Base-by-base conservation (phyloP, 805 yeast genomes). In the Yarrowia yakushimensis region DNA sequence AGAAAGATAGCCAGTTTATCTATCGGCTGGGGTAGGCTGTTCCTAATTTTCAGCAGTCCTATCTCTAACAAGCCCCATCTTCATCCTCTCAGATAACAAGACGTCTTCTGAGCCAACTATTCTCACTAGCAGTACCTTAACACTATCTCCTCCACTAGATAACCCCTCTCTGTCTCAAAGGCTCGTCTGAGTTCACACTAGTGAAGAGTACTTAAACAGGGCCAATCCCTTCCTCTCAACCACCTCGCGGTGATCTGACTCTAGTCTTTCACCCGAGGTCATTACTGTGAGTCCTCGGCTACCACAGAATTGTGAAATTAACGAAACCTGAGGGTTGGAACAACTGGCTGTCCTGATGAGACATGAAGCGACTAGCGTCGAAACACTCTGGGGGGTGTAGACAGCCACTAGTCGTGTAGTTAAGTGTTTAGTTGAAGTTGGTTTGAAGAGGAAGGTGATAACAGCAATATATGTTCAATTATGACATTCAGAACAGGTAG, bases 281-380 rank as follows among this genome's bases (percentile, higher is more conserved):
- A 7, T 20, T 34, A 20, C 39, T 34, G 20, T 17, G 39, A n/a
- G 39, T 34, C 39, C 10, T n/a, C 39, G 39, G 39, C 39, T 34
- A 15, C 17, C 10, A 5, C 39, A 17, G 36, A n/a, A n/a, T n/a
- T n/a, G n/a, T 31, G 36, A 31, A 31, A 31, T 17, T 6, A 13
- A 25, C 27, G 39, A 17, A n/a, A n/a, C n/a, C n/a, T n/a, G n/a
- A n/a, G n/a, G n/a, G 25, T 22, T 20, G 30, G 30, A 15, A 20
- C 42, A 20, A 22, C 17, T 43, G 48, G 48, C 48, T 43, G 48
- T 43, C 48, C 48, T 43, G 48, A 43, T 7, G 48, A 43, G 48
- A 43, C 48, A 8, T 4, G 3, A 4, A n/a, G 13, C 15, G 22
- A 43, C 48, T 17, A 43, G 48, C 43, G 48, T 43, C 48, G 48